Conservation (phyloP, 1,139 yeast species). For the Meyerozyma carpophila region DNA sequence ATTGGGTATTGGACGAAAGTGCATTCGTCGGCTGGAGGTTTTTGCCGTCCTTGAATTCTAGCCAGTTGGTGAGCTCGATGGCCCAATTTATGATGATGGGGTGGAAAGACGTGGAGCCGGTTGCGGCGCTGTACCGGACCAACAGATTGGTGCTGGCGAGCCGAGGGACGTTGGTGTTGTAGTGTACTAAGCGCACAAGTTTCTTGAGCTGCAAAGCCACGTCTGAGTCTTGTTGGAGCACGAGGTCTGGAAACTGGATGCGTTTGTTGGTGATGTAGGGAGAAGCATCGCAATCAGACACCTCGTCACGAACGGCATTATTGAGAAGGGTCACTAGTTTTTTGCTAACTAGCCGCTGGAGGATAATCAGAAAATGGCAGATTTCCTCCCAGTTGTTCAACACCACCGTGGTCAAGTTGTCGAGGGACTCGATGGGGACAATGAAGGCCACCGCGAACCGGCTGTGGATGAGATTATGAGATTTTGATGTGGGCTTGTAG, state of each 20-base stretch:
- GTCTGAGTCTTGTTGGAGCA: constrained; percentile 41
- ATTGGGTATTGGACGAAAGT: constrained; percentile 3
- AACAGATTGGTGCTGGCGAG: constrained; percentile 34
- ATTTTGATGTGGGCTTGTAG: neutral
- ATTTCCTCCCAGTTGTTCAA: constrained; percentile 48
- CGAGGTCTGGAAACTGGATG: constrained; percentile 31
- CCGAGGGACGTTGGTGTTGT: constrained; percentile 42
- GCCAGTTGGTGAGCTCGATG: constrained; percentile 53
- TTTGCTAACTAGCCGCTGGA: constrained; percentile 34
- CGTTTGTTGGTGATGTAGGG: constrained; percentile 31
- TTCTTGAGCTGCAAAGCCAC: constrained; percentile 28
- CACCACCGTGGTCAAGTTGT: constrained; percentile 32
- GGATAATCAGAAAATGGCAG: constrained; percentile 30
- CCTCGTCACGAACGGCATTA: neutral
- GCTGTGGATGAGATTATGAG: constrained; percentile 19
- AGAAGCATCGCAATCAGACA: constrained; percentile 6
- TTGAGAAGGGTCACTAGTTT: constrained; percentile 26
- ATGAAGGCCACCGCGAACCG: constrained; percentile 46
- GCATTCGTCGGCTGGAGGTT: constrained; percentile 8
- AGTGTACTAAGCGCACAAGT: constrained; percentile 34
- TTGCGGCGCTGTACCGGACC: constrained; percentile 8
- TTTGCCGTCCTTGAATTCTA: constrained; percentile 55
- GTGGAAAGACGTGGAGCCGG: neutral
- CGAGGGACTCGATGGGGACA: constrained; percentile 35
- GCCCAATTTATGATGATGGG: constrained; percentile 45